Base-by-base conservation (phyloP, 2,329 filamentous ascomycete species). In the Pezicula carpinea region DNA sequence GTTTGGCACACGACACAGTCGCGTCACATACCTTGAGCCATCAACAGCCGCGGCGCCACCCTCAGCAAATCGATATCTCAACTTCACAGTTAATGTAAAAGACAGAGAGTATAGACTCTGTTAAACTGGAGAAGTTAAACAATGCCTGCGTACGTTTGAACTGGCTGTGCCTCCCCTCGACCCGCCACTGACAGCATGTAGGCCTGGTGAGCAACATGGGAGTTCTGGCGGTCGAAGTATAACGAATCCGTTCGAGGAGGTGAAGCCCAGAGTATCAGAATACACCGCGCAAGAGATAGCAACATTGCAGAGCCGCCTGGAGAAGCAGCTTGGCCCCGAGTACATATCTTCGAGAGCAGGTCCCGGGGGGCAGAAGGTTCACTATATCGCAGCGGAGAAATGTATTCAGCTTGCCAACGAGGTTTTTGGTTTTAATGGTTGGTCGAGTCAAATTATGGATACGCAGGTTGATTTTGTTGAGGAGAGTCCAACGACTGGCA, bases 391-490 rank as follows among this genome's bases (percentile, higher is more conserved):
- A n/a, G 91, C 90, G 1, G 92, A 97, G 63, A 99, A 99, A 71
- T 91, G 87, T 63, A 99, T 99, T 65, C 87, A 88, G 48, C 83
- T 96, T 44, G 91, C 91, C 45, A 96, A 96, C 61, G 89, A 96
- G 65, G 84, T 96, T 1, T 96, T 96, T 69, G 91, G 91, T 8
- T 96, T 96, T 73, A 96, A 96, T 69, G 91, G 91, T 59, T 99
- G 93, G 93, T 96, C 89, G 8, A 95, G 89, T 47, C 86, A 87
- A n/a, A 93, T 99, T 50, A 88, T 92, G 63, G 90, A 95, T 63
- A 87, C 96, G 32, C 87, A 95, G 63, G 87, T 97, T 50, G 93
- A 99, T 67, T 97, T 95, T 67, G 89, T 93, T 51, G 92, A 97
- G 62, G 90, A 96, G 68, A 83, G 85, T 59, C 78, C 83, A 14